These are phyloP conservation scores for Apophysomyces trapeziformis DNA, from an alignment of 371 early-diverging fungal species.

Conservation along the genomic window DNA sequence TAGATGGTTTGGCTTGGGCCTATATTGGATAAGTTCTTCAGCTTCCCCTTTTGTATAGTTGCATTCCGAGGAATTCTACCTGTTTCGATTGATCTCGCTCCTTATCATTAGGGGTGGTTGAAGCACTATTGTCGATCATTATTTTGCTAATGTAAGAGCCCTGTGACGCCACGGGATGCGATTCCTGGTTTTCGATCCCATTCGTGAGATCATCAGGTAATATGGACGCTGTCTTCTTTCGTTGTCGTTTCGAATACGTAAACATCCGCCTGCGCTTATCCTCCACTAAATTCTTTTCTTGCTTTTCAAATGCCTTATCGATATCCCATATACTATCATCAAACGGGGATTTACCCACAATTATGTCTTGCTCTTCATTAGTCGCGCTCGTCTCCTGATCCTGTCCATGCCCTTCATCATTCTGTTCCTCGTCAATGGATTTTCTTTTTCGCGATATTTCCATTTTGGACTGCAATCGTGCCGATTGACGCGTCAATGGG, in stretches of 20 bases:
- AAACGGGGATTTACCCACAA: not conserved
- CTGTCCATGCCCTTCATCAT: not conserved
- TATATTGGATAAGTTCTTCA: constrained; percentile 5
- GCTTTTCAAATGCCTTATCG: constrained; percentile 9
- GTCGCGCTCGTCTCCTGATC: not conserved
- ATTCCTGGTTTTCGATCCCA: not conserved
- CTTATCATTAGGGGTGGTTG: not conserved
- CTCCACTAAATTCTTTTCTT: not conserved
- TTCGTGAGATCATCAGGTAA: not conserved
- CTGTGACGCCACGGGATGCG: constrained; percentile 1
- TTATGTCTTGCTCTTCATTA: not conserved
- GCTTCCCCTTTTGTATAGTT: not conserved
- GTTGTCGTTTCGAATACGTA: constrained; percentile 10
- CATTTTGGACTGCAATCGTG: not conserved
- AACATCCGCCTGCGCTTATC: constrained; percentile 2
- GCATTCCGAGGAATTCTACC: constrained; percentile 8
- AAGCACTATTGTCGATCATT: not conserved
- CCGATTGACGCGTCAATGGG: not conserved
- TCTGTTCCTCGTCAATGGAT: not conserved
- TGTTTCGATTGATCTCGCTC: constrained; percentile 1
- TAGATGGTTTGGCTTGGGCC: constrained; percentile 6
- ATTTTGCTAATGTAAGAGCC: constrained; percentile 2
- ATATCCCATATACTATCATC: constrained; percentile 35
- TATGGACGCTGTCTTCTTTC: not conserved
- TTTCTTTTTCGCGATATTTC: not conserved